Evolutionary conservation across 345 rosid genomes (phyloP).

Genomic region (Gossypium rotundifolium): DNA sequence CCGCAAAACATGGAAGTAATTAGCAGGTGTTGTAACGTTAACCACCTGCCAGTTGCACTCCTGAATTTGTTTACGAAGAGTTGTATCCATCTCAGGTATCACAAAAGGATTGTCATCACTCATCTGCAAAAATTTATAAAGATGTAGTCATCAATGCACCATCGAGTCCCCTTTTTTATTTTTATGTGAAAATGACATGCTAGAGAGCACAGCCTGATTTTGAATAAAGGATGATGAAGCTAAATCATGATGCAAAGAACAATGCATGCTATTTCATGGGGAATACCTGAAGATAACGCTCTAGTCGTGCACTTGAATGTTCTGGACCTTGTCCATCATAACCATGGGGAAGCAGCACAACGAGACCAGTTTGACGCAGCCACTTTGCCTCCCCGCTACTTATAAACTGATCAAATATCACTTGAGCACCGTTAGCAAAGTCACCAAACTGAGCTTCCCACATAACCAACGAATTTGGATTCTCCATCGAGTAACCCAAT

Average conservation of each 20-base stretch:
- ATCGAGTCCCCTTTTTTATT: no score
- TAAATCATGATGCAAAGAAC: no score
- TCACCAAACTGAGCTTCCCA: conserved; percentile 94
- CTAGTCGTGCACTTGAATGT: conserved; percentile 79
- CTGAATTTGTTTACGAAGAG: conserved; percentile 71
- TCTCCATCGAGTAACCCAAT: conserved; percentile 86
- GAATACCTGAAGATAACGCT: conserved; percentile 69
- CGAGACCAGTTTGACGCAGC: conserved; percentile 81
- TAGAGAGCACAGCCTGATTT: no score
- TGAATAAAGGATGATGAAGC: no score
- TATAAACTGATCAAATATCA: conserved; percentile 72
- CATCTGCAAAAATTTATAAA: conserved; percentile 37
- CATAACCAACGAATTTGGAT: conserved; percentile 63
- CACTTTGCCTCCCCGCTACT: conserved; percentile 85
- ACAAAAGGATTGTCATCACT: conserved; percentile 76
- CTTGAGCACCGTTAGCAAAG: conserved; percentile 82
- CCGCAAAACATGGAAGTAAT: conserved; percentile 75
- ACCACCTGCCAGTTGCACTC: conserved; percentile 89
- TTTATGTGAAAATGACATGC: no score
- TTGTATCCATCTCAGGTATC: conserved; percentile 81
- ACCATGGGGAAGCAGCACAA: conserved; percentile 72
- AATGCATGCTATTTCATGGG: no score
- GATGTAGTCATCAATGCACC: no score
- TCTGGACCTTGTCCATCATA: conserved; percentile 91
- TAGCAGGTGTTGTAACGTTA: conserved; percentile 84